A percentile compares a stretch with the other conserved stretches of the same genome.
Evolutionary conservation across 202 grass and related monocot species (phyloP).

Genomic region (Zoysia matrella): DNA sequence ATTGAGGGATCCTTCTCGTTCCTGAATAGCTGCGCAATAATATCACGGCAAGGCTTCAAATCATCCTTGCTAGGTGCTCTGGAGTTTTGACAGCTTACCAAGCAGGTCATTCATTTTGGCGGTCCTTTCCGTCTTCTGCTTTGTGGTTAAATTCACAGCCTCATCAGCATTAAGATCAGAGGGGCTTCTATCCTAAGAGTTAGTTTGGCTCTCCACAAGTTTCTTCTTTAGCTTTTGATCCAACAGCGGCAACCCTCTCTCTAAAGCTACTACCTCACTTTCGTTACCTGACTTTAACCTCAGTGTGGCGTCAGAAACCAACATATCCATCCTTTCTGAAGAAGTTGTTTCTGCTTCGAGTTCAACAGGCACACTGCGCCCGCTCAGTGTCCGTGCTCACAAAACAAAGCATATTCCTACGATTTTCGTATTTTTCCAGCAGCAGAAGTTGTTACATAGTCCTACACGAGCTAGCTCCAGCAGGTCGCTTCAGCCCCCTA

Average conservation of each 20-base stretch:
- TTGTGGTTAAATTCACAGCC: conserved; percentile 28
- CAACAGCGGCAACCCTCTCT: conserved; percentile 63
- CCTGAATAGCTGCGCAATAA: conserved; percentile 44
- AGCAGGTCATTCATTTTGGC: conserved; percentile 60
- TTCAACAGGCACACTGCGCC: too few species aligned
- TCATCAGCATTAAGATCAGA: conserved; percentile 42
- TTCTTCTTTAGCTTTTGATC: conserved; percentile 67
- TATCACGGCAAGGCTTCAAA: conserved; percentile 67
- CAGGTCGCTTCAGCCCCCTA: conserved; percentile 30
- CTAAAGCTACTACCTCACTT: conserved; percentile 53
- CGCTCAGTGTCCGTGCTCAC: too few species aligned
- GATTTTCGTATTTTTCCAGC: too few species aligned
- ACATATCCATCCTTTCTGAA: conserved; percentile 55
- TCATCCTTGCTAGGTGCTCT: conserved; percentile 60
- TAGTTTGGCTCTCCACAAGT: conserved; percentile 41
- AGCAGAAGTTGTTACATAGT: conserved; percentile 11
- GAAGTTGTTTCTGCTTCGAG: not conserved
- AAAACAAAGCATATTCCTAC: too few species aligned
- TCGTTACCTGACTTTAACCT: conserved; percentile 64
- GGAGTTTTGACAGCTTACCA: conserved; percentile 54
- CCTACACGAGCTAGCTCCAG: conserved; percentile 25
- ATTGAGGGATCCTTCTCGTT: not conserved
- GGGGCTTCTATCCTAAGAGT: conserved; percentile 35
- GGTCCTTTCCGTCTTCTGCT: conserved; percentile 50
- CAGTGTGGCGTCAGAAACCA: conserved; percentile 65